Base-by-base conservation (phyloP, 441 rosid genomes). In the Rhodomyrtus psidioides region DNA sequence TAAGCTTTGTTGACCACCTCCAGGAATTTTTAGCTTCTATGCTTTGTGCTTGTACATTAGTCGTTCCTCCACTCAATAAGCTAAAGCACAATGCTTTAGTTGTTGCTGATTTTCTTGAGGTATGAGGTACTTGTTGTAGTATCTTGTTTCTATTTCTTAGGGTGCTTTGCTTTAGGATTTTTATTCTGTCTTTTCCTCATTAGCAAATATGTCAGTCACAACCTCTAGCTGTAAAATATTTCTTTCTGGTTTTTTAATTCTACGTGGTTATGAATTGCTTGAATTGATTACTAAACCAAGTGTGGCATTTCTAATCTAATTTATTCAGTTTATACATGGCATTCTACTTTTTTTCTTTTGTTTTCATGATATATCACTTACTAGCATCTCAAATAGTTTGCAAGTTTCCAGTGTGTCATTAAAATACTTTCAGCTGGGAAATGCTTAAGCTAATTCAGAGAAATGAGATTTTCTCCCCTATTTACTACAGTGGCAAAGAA, bases 1-100 rank as follows among this genome's bases (percentile, higher is more conserved):
- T 92, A 90, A 93, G 99, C 89, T 97, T 97, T 91, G 84, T 97
- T 84, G 99, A 97, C 87, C 98, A 97, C 89, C 92, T 97, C 86
- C 99, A 95, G 91, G 99, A 97, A 90, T 92, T 97, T 91, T 94
- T 97, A 82, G 88, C 89, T 88, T 93, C 98, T 89, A 87, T 93
- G 90, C 96, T 96, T 75, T 90, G 90, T 87, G 88, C 91, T 85
- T 93, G 94, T 87, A 88, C 96, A 13, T 90, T 97, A 84, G 93
- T 94, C 82, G 88, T 94, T 88, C 99, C 99, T 88, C 95, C 97
- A 84, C 89, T 89, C 83, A 85, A 88, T 81, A 89, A 89, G 88
- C 87, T 96, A 82, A 94, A 90, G 87, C 87, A 88, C 34, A 87
- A 94, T 89, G 88, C 93, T 51, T 85, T 88, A 84, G 88, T 93